These are phyloP conservation scores for Corrigiola litoralis DNA, from an alignment of 179 eudicot genomes.

Conservation along the genomic window DNA sequence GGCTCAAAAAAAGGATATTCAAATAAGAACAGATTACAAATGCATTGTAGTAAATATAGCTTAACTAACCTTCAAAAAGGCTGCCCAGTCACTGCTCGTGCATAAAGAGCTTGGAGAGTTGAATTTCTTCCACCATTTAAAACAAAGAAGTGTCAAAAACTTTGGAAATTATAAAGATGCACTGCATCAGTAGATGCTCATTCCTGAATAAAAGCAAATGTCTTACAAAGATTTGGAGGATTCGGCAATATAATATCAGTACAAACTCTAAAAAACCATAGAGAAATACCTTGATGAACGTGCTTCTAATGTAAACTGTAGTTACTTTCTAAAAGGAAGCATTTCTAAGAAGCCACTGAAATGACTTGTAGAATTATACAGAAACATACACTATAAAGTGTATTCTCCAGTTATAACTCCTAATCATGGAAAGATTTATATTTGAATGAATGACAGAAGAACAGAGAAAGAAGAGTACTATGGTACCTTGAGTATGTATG, in stretches of 20 bases:
- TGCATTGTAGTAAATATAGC: neutral
- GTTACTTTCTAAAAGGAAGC: neutral
- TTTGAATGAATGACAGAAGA: slow-evolving; percentile 3
- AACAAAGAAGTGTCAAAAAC: slow-evolving; percentile 9
- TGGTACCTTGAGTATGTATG: slow-evolving; percentile 80
- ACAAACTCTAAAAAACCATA: neutral
- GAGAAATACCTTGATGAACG: neutral
- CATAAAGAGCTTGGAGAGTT: slow-evolving; percentile 92
- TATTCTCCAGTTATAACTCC: neutral
- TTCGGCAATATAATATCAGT: neutral
- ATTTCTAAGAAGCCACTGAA: neutral
- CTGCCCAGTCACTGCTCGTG: slow-evolving; percentile 81
- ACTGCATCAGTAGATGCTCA: neutral
- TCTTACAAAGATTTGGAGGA: neutral
- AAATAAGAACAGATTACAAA: neutral
- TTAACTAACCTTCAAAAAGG: slow-evolving; percentile 73
- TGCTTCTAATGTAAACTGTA: neutral
- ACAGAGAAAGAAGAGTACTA: slow-evolving; percentile 1
- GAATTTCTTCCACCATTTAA: slow-evolving; percentile 60
- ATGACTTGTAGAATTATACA: neutral
- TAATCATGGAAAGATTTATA: neutral
- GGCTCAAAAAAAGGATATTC: neutral
- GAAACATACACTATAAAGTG: neutral
- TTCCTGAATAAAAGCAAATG: neutral
- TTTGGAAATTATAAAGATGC: neutral